Evolutionary conservation across 306 rosid genomes (phyloP), one percentile per base, ranked within the genome.

Genomic region (Geum urbanum): DNA sequence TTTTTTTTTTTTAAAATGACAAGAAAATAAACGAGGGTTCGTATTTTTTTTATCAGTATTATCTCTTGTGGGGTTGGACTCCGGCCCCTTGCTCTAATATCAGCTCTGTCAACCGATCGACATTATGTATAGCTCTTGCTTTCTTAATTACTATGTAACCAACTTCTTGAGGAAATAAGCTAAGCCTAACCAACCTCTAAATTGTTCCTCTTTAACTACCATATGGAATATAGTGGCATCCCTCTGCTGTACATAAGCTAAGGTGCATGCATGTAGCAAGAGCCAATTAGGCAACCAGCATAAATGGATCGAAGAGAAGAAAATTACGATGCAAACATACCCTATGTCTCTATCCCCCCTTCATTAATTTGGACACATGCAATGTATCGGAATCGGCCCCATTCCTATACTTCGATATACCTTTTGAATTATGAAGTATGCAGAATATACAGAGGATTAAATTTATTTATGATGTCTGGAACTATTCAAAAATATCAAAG

Each of bases 231-330:
- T 1, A 22, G 8, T 24, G 40, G 62, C 40, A 24, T 56, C 15
- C 39, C 12, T 56, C 62, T 10, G 60, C 63, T 57, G 63, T 56
- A 32, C 9, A 43, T 58, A 32, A 12, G 27, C 27, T 24, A 11
- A 69, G 75, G 66, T 76, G 70, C 75, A 68, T 75, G 74, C 63
- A 75, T 44, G 11, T 74, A 56, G 62, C 32, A 27, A 27, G 32
- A 1, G 32, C 32, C 32, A 27, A 27, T 27, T 27, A 12, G 39
- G 40, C 8, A 24, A 56, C 44, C 66, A 63, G 7, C 54, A 24
- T 61, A 0, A n/a, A 1, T 45, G 52, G 16, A 71, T 58, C 24
- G 50, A 52, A 48, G 37, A 62, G 51, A 52, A 24, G 48, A 52
- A 68, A 52, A 11, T 53, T 53, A 0, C 19, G 63, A 68, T 39